Percentiles rank a stretch among this genome's conserved stretches.
Conservation (phyloP, 2,329 filamentous ascomycete species). For the Diaporthe longicolla region DNA sequence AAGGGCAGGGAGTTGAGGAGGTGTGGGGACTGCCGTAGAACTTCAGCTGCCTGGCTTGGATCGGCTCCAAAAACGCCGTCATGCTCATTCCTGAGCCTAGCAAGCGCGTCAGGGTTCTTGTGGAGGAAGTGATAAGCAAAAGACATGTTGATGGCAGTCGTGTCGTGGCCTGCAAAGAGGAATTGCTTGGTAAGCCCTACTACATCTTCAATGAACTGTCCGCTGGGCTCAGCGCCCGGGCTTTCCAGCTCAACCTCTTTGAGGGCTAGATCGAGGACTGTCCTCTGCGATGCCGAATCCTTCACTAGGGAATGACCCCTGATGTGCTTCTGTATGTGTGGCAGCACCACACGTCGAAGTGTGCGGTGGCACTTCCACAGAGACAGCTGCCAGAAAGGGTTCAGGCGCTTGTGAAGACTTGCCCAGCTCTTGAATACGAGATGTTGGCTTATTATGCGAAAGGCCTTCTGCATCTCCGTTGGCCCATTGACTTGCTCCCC, state of each 20-base stretch:
- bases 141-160: constrained; percentile 32
- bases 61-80: constrained; percentile 47
- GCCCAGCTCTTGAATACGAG: constrained; percentile 27
- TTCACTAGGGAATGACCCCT: neutral
- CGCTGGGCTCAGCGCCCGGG: neutral
- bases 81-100: constrained; percentile 48
- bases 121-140: constrained; percentile 42
- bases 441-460: constrained; percentile 15
- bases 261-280: constrained; percentile 47
- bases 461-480: constrained; percentile 32
- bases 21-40: constrained; percentile 56
- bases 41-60: constrained; percentile 51
- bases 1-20: constrained; percentile 65
- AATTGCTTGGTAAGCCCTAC: constrained; percentile 47
- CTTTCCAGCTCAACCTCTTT: constrained; percentile 42
- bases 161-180: constrained; percentile 45
- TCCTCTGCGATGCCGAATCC: constrained; percentile 37
- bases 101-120: constrained; percentile 46
- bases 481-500: constrained; percentile 35
- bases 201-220: constrained; percentile 31
- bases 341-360: constrained; percentile 15
- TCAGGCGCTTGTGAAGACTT: constrained; percentile 34
- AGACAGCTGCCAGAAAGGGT: constrained; percentile 28
- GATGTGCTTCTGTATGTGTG: constrained; percentile 28
- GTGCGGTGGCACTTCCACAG: constrained; percentile 21